Evolutionary conservation across 2,329 filamentous ascomycete species (phyloP), one percentile per base, ranked within the genome.

Genomic region (Colletotrichum spaethianum): DNA sequence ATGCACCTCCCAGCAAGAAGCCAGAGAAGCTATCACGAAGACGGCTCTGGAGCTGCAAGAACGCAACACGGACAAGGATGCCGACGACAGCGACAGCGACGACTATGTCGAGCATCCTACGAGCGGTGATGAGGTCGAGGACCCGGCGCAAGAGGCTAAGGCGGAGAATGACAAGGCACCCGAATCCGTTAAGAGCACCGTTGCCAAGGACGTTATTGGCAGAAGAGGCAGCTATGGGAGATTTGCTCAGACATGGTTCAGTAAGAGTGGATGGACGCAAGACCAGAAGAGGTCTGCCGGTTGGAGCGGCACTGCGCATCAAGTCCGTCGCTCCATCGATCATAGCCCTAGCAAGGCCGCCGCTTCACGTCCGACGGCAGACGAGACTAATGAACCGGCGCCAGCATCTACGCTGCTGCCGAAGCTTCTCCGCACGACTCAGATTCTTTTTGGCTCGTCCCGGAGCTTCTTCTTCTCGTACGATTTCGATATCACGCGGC

Each of bases 401-500:
- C 53, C 57, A n/a, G n/a, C 82, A 20, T 81, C 84, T 8, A 77
- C 88, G 5, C 82, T 98, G 40, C 85, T 97, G 14, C 96, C 96
- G 1, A 97, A 98, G 78, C 86, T 98, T 48, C 82, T 99, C 52
- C 90, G 93, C 50, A 97, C 94, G 40, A 92, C 94, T 1, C 94
- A 94, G 78, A 90, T 98, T 67, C 90, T 98, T 72, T 96, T 98
- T 78, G 92, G 93, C 1, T 89, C 91, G 4, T 95, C 93, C 0
- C 89, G 89, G 74, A 98, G 94, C 80, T 98, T 98, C 81, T 98
- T 93, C 85, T 99, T 96, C 81, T 95, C 95, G 0, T 98, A 99
- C 80, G 96, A 99, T 75, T 89, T 96, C 79, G 95, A 99, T 79
- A 89, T 99, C 62, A 98, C 96, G 0, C 89, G 92, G 67, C 91